Conservation (phyloP, 2,329 filamentous ascomycete species). For the Monosporascus ibericus region DNA sequence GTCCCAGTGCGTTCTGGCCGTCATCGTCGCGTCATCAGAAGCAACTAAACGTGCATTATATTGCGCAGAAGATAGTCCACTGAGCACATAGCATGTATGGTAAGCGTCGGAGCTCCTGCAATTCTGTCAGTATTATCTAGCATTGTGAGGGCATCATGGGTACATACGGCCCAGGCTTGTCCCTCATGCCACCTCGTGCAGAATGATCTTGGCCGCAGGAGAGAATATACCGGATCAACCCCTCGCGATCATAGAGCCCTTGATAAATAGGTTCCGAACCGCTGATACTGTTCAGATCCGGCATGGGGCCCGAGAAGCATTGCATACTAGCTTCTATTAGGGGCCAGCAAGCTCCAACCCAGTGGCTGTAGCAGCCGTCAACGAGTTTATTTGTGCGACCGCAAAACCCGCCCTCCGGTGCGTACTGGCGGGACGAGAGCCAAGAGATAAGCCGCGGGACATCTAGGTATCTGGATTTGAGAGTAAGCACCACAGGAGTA, state of each 20-base stretch:
- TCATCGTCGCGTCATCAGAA: conserved; percentile 35
- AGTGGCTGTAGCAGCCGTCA: conserved; percentile 97
- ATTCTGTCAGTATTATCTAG: conserved; percentile 12
- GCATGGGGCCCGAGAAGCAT: conserved; percentile 32
- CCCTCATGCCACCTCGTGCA: conserved; percentile 72
- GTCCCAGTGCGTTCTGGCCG: conserved; percentile 31
- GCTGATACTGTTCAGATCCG: conserved; percentile 13
- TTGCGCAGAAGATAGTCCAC: conserved; percentile 77
- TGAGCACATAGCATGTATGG: conserved; percentile 87
- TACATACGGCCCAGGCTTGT: conserved; percentile 85
- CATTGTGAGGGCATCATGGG: conserved; percentile 6
- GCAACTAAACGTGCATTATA: conserved; percentile 44
- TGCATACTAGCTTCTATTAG: conserved; percentile 74
- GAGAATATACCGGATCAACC: conserved; percentile 82
- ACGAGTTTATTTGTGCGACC: conserved; percentile 97
- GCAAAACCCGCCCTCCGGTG: conserved; percentile 86
- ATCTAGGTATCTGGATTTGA: conserved; percentile 60
- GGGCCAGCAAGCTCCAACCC: conserved; percentile 94
- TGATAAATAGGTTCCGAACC: conserved; percentile 16
- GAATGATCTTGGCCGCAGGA: conserved; percentile 75
- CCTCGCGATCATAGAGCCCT: conserved; percentile 67
- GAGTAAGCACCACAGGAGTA: conserved; percentile 13
- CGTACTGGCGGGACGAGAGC: conserved; percentile 84
- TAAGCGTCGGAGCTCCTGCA: conserved; percentile 74
- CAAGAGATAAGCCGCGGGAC: conserved; percentile 73